A percentile compares a stretch with the other conserved stretches of the same genome.
Conservation (phyloP, 2,329 filamentous ascomycete species). For the Septoria linicola region DNA sequence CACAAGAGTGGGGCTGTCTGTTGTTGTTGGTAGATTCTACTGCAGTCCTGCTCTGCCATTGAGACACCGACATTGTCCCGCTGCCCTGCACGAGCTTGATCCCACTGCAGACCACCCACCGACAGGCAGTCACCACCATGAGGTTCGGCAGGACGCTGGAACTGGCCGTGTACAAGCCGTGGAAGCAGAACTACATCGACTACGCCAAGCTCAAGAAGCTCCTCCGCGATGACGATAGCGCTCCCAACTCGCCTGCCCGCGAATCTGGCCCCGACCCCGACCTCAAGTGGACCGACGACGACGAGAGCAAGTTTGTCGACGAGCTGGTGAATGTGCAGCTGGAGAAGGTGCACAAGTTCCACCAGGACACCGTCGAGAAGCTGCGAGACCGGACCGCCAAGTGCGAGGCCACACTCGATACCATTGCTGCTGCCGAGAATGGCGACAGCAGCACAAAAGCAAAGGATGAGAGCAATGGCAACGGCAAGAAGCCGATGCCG, state of each 20-base stretch:
- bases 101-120: no score
- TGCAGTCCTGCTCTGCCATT: neutral
- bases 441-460: conserved; percentile 9
- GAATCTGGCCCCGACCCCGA: conserved; percentile 56
- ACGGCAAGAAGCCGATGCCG: conserved; percentile 39
- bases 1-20: neutral
- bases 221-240: conserved; percentile 66
- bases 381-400: conserved; percentile 77
- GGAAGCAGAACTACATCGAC: conserved; percentile 93
- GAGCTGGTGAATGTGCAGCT: conserved; percentile 93
- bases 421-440: conserved; percentile 44
- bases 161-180: conserved; percentile 76
- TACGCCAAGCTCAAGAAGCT: conserved; percentile 90
- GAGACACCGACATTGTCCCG: no score
- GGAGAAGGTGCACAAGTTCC: conserved; percentile 90
- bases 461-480: conserved; percentile 27
- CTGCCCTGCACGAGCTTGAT: no score
- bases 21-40: no score
- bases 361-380: conserved; percentile 75
- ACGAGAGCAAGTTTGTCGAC: conserved; percentile 91
- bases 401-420: conserved; percentile 64
- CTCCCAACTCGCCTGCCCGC: conserved; percentile 46
- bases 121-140: no score
- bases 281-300: conserved; percentile 78
- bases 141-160: conserved; percentile 89